Base-by-base conservation (phyloP, 768 basidiomycete genomes). In the Steccherinum ochraceum region DNA sequence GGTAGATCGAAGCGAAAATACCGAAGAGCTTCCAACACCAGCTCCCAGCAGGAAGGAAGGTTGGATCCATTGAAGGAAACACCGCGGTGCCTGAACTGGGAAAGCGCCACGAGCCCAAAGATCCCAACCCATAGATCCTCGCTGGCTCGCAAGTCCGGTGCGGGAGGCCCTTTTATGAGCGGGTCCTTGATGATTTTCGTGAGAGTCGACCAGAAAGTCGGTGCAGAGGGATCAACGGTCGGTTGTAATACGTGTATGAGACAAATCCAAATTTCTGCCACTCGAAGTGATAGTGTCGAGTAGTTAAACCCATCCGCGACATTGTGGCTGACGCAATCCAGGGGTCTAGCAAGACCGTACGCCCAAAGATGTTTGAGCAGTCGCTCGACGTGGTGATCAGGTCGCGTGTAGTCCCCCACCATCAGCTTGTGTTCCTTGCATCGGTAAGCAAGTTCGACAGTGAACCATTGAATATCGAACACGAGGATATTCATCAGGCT, bases 121-220 rank as follows among this genome's bases (percentile, higher is more conserved):
- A 87, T 73, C 5, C 75, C 70, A 30, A 72, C 74, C 88, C 93
- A 94, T n/a, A 81, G 69, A 12, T 70, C 60, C 65, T 97, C 94
- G 57, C 81, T 83, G 13, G 68, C 67, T 40, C 72, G 69, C 1
- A 78, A 54, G 20, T 70, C 66, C 19, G 73, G 66, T 3, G 48
- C 11, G 61, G 7, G 30, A 7, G 61, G 41, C 19, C 10, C 18
- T 18, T 23, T 23, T 7, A 18, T 23, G 7, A 18, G 10, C 10
- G 16, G 41, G 18, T 40, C 49, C 21, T 52, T 23, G 11, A 48
- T 20, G 2, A 25, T 47, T 19, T 52, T 16, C 24, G 10, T 20
- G 18, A 57, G 24, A 24, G 41, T 11, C 16, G 40, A 39, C 53
- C 56, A 49, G n/a, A 57, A 46, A 27, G 24, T 19, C 10, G 41